These are phyloP conservation scores for Mitragyna speciosa DNA, from an alignment of 257 asterid species.

Conservation along the genomic window DNA sequence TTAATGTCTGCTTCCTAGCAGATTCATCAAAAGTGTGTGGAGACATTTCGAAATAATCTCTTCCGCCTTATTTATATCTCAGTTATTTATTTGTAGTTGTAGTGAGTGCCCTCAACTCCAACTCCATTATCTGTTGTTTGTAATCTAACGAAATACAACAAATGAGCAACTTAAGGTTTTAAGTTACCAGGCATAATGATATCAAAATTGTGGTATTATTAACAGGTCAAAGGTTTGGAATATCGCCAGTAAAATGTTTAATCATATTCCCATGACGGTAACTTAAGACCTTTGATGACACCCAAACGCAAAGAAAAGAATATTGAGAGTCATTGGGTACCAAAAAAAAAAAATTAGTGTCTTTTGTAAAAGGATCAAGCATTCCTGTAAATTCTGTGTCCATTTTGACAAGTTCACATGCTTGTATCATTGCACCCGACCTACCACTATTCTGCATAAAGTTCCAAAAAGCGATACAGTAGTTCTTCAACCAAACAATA, in stretches of 20 bases:
- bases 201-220: too few relatives aligned
- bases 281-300: neutral
- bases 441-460: neutral
- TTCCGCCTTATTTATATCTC: neutral
- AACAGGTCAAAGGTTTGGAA: too few relatives aligned
- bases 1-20: neutral
- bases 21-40: neutral
- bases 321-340: neutral
- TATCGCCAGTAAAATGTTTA: neutral
- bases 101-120: too few relatives aligned
- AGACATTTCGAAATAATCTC: neutral
- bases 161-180: too few relatives aligned
- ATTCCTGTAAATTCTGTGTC: neutral
- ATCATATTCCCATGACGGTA: neutral
- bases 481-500: neutral
- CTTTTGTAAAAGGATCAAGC: neutral
- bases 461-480: neutral
- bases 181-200: too few relatives aligned
- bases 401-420: neutral
- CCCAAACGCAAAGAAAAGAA: neutral
- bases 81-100: too few relatives aligned
- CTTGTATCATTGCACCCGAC: conserved; percentile 7
- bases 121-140: too few relatives aligned
- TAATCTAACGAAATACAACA: too few relatives aligned
- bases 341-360: neutral